Conservation (phyloP, 352 stramenopile species). For the Globisporangium spinosum region DNA sequence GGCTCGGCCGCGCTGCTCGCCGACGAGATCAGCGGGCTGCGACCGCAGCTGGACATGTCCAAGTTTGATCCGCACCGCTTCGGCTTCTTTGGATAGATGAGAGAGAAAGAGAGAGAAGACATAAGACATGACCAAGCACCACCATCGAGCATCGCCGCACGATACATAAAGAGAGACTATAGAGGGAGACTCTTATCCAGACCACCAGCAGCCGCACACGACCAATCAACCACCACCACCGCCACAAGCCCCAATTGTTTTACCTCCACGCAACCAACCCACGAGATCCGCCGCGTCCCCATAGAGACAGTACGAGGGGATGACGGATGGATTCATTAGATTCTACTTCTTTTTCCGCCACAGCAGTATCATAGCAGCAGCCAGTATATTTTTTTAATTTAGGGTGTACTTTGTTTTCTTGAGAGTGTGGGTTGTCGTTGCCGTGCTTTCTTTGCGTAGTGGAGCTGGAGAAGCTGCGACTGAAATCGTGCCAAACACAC, state of each 20-base stretch:
- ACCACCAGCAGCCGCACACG: background rate
- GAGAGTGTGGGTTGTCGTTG: too few relatives aligned
- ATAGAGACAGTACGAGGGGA: conserved; percentile 8
- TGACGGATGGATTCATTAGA: conserved; percentile 1
- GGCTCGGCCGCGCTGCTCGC: conserved; percentile 69
- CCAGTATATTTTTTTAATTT: conserved; percentile 14
- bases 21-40: conserved; percentile 74
- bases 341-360: background rate
- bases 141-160: background rate
- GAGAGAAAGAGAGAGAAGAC: background rate
- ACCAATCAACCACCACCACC: background rate
- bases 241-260: background rate
- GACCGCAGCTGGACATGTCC: conserved; percentile 75
- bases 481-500: too few relatives aligned
- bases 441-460: background rate
- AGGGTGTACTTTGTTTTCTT: background rate
- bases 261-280: background rate
- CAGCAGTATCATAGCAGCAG: conserved; percentile 14
- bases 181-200: conserved; percentile 1
- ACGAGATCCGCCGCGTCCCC: background rate
- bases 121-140: background rate
- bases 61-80: conserved; percentile 83
- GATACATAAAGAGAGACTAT: conserved; percentile 7
- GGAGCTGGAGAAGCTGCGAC: too few relatives aligned
- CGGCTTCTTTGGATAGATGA: conserved; percentile 55